These are phyloP conservation scores for Nakazawaea ishiwadae DNA, from an alignment of 805 yeast species.

Conservation along the genomic window DNA sequence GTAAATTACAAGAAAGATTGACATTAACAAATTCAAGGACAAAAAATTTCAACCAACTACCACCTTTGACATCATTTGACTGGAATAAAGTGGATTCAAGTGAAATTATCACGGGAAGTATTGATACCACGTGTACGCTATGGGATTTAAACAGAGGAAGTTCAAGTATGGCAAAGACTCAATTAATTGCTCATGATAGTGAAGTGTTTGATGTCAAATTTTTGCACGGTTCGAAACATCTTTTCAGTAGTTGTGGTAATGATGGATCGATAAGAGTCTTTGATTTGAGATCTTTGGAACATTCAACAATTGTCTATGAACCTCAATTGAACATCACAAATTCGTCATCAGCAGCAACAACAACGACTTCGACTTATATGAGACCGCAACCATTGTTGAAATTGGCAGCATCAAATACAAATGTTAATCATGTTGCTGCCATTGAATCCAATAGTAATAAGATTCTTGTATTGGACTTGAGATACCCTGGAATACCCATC, in stretches of 20 bases:
- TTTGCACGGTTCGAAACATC: constrained; percentile 63
- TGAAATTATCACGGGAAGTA: constrained; percentile 74
- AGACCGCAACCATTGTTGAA: constrained; percentile 61
- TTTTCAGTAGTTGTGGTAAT: constrained; percentile 90
- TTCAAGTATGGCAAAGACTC: constrained; percentile 72
- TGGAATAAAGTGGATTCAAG: constrained; percentile 78
- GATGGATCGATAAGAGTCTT: constrained; percentile 94
- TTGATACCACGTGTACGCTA: constrained; percentile 95
- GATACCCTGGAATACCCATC: constrained; percentile 84
- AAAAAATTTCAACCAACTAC: constrained; percentile 48
- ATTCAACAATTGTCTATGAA: constrained; percentile 91
- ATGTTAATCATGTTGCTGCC: constrained; percentile 81
- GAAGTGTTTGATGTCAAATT: constrained; percentile 93
- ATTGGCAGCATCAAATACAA: constrained; percentile 72
- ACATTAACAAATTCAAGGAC: constrained; percentile 37
- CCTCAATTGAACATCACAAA: constrained; percentile 47
- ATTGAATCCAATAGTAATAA: constrained; percentile 65
- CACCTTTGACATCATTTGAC: constrained; percentile 92
- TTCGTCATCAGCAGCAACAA: constrained; percentile 1
- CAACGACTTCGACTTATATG: constrained; percentile 9
- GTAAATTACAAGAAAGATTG: constrained; percentile 31
- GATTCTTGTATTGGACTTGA: constrained; percentile 71
- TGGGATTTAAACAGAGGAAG: constrained; percentile 74
- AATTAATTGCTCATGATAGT: constrained; percentile 92
- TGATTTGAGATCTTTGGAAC: constrained; percentile 84